A percentile compares a stretch with the other conserved stretches of the same genome.
phyloP scores from a whole-genome alignment of 192 early-diverging fungal genomes.

The Mortierella alpina region DNA sequence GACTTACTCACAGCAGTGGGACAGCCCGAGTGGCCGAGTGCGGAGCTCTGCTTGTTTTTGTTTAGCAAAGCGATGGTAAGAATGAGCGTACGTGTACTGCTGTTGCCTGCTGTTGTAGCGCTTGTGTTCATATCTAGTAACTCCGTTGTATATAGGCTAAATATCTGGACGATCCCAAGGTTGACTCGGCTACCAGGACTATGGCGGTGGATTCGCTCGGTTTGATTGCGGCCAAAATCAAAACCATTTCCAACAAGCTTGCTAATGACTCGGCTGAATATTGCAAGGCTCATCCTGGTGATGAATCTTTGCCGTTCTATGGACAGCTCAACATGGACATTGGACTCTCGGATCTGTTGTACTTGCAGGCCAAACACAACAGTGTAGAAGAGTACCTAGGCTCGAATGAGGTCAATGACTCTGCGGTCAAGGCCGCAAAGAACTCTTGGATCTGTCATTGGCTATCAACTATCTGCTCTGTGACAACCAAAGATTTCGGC shows the following conservation, averaged over 20 bases:
- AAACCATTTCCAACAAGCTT: constrained; percentile 31
- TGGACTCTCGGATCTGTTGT: constrained; percentile 11
- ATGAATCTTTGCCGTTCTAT: constrained; percentile 19
- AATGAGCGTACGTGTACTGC: background rate
- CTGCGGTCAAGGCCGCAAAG: constrained; percentile 21
- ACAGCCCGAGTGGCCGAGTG: constrained; percentile 92
- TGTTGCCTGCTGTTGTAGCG: background rate
- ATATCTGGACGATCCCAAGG: constrained; percentile 69
- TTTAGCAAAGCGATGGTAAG: constrained; percentile 77
- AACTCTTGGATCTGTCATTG: constrained; percentile 42
- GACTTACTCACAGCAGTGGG: constrained; percentile 79
- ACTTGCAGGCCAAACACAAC: constrained; percentile 24
- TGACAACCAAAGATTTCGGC: background rate
- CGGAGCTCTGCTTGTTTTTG: constrained; percentile 75
- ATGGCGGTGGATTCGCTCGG: constrained; percentile 76
- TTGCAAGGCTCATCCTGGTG: background rate
- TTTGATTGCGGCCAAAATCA: constrained; percentile 69
- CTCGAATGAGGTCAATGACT: constrained; percentile 16
- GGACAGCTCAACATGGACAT: constrained; percentile 26
- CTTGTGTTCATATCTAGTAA: background rate
- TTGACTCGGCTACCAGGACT: constrained; percentile 62
- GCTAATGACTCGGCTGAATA: background rate
- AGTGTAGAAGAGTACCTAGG: constrained; percentile 25
- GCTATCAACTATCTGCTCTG: constrained; percentile 5
- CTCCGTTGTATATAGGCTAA: constrained; percentile 52